Base-by-base conservation (phyloP, 2,329 filamentous ascomycete genomes). In the Thelonectria rubi region DNA sequence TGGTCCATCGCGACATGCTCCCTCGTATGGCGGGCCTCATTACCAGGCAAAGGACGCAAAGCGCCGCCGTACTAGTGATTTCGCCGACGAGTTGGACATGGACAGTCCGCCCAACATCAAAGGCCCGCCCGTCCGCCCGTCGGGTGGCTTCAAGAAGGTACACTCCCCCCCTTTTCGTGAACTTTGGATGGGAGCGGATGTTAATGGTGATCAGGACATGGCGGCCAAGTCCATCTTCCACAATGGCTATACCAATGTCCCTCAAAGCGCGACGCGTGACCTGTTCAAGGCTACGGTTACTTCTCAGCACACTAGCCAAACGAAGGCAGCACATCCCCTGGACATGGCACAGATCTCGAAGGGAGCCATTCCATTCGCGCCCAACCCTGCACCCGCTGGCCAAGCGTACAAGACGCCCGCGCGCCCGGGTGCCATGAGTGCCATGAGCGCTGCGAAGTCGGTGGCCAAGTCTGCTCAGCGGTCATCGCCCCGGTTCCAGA, bases 271-370 rank as follows among this genome's bases (percentile, higher is more conserved):
- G 69, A 77, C 84, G 69, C 78, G 83, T 73, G 81, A 86, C 69
- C 77, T 91, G 58, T 90, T 89, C 81, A 91, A 90, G 77, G 79
- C 85, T 8, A 87, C 86, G 0, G 84, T 90, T 51, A 88, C 86
- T 14, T 81, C 83, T 18, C 91, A 93, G 70, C 89, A 92, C 66
- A 85, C 87, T 69, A 82, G 85, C 66, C 86, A 91, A 39, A 77
- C 80, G 53, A 89, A 90, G 74, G 79, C 84, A 3, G 83, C 81
- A 1, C 89, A 93, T 70, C 91, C 91, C 2, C 81, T 93, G 72
- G 92, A 95, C 69, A 93, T 94, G 87, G 87, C 90, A n/a, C 91
- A 94, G 73, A 89, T 94, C 62, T 91, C 92, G 8, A 97, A 91
- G 77, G 91, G 88, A n/a, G 88, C 91, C 26, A 97, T 97, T 68